phyloP scores from a whole-genome alignment of 2,329 filamentous ascomycete genomes.

The Clarireedia paspali region DNA sequence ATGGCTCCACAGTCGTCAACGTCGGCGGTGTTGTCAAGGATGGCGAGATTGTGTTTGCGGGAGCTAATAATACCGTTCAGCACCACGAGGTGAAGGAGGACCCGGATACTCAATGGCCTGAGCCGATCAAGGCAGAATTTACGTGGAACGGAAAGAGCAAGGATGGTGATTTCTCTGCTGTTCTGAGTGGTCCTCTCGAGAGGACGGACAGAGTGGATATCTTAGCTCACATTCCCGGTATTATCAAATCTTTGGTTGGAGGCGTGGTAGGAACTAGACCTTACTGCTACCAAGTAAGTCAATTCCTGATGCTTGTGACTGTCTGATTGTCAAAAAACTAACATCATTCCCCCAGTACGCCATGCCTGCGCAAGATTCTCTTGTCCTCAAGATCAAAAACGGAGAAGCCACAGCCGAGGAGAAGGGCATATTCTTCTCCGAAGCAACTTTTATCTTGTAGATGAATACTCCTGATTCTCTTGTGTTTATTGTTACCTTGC shows the following conservation, averaged over 20 bases:
- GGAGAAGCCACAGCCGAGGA: slow-evolving; percentile 71
- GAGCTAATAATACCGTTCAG: slow-evolving; percentile 54
- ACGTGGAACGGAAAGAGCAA: slow-evolving; percentile 71
- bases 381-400: slow-evolving; percentile 75
- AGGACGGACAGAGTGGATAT: slow-evolving; percentile 82
- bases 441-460: slow-evolving; percentile 88
- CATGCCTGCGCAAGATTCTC: slow-evolving; percentile 48
- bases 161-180: slow-evolving; percentile 67
- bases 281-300: slow-evolving; percentile 86
- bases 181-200: slow-evolving; percentile 61
- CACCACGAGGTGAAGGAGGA: slow-evolving; percentile 68
- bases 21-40: slow-evolving; percentile 79
- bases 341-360: slow-evolving; percentile 49
- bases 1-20: slow-evolving; percentile 75
- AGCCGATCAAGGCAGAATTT: slow-evolving; percentile 68
- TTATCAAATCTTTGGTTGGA: slow-evolving; percentile 90
- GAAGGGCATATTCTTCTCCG: slow-evolving; percentile 70
- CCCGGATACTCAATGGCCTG: slow-evolving; percentile 77
- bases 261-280: slow-evolving; percentile 90
- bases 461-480: neutral
- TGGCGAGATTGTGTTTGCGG: slow-evolving; percentile 69
- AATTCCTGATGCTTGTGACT: neutral
- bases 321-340: neutral
- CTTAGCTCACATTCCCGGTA: slow-evolving; percentile 91
- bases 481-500: neutral